Conservation (phyloP, 768 basidiomycete genomes). For the Lactarius evosmus region DNA sequence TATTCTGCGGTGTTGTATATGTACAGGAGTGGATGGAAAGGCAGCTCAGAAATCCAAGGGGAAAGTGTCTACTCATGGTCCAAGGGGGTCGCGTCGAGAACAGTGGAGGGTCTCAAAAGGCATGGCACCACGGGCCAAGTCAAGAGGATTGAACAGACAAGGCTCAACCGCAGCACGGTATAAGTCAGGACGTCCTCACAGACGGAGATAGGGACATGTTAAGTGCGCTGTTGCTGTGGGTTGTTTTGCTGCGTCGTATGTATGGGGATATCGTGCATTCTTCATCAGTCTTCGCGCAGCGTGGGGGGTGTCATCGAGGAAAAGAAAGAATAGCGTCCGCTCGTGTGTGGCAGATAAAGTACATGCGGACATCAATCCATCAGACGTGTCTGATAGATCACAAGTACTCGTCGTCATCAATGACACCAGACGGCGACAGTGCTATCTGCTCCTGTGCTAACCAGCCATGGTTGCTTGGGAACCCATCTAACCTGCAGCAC, state of each 20-base stretch:
- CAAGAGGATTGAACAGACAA: constrained; percentile 63
- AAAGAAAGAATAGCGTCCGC: not conserved
- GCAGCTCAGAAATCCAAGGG: constrained; percentile 32
- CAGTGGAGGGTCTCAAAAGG: constrained; percentile 84
- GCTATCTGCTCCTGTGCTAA: constrained; percentile 92
- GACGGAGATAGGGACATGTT: constrained; percentile 53
- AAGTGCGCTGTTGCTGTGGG: constrained; percentile 1
- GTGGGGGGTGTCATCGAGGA: constrained; percentile 39
- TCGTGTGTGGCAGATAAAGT: constrained; percentile 6
- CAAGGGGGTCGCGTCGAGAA: constrained; percentile 71
- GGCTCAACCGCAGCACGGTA: constrained; percentile 56
- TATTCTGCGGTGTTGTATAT: constrained; percentile 34
- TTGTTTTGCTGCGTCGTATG: not conserved
- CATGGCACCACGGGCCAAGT: constrained; percentile 48
- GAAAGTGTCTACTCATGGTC: constrained; percentile 77
- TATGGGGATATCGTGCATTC: constrained; percentile 8
- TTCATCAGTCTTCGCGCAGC: constrained; percentile 16
- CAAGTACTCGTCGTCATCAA: constrained; percentile 34
- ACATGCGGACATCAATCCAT: constrained; percentile 5
- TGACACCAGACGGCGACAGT: constrained; percentile 85
- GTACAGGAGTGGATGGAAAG: constrained; percentile 52
- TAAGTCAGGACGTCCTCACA: constrained; percentile 67
- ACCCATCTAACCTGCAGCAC: constrained; percentile 92
- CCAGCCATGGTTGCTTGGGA: constrained; percentile 84
- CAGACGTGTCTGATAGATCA: constrained; percentile 9